These are phyloP conservation scores for Fusarium stilboides DNA, from an alignment of 2,329 filamentous ascomycete species.

Conservation along the genomic window DNA sequence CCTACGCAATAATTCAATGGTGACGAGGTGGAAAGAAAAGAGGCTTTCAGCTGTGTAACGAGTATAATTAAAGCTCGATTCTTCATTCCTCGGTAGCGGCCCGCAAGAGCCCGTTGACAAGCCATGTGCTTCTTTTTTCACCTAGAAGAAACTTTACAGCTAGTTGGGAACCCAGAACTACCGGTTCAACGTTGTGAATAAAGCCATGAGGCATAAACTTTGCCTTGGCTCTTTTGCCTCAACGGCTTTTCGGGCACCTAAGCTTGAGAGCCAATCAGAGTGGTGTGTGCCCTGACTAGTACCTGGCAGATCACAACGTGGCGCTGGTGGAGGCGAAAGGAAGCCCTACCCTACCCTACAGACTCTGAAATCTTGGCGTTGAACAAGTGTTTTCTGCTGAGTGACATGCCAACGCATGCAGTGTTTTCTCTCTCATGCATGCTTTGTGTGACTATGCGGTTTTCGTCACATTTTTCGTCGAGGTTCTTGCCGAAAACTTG, in stretches of 20 bases:
- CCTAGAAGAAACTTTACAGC: constrained; percentile 20
- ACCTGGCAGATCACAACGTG: constrained; percentile 46
- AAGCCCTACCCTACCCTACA: constrained; percentile 33
- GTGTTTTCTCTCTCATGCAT: constrained; percentile 7
- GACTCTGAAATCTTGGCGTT: background rate
- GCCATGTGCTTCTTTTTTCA: constrained; percentile 10
- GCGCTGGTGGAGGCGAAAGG: constrained; percentile 26
- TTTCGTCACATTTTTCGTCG: constrained; percentile 19
- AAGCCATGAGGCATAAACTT: constrained; percentile 30
- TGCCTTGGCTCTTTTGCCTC: constrained; percentile 26
- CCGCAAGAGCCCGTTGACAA: constrained; percentile 17
- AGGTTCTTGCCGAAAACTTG: background rate
- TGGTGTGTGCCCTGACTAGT: constrained; percentile 32
- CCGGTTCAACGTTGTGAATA: constrained; percentile 16
- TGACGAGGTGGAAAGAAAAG: constrained; percentile 23
- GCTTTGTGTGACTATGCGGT: constrained; percentile 3
- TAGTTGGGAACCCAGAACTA: constrained; percentile 1
- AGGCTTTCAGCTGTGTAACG: constrained; percentile 9
- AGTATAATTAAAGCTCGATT: constrained; percentile 5
- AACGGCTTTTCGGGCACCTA: constrained; percentile 28
- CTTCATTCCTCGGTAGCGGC: constrained; percentile 27
- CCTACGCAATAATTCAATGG: constrained; percentile 4
- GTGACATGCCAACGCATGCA: constrained; percentile 18
- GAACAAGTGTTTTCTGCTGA: constrained; percentile 7
- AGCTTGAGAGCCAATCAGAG: constrained; percentile 31